Conservation (phyloP, 495 filamentous ascomycete species). For the Penicillium herquei region DNA sequence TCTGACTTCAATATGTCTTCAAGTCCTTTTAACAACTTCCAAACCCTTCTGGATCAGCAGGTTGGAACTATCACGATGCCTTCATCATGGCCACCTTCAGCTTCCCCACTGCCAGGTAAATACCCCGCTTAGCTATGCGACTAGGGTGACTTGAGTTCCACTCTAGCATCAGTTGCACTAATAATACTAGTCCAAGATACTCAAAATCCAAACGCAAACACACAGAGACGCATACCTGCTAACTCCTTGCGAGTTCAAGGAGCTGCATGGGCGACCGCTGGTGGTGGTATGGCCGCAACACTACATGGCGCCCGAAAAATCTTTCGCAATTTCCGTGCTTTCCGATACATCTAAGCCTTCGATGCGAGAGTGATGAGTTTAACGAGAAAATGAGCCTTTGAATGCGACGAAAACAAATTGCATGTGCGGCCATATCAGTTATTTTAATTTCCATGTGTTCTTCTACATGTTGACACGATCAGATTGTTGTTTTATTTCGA, state of each 20-base stretch:
- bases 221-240: conserved; percentile 16
- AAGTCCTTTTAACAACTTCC: conserved; percentile 17
- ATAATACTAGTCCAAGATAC: conserved; percentile 5
- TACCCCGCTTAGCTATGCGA: conserved; percentile 1
- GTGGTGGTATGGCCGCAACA: conserved; percentile 32
- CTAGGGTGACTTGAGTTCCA: not conserved
- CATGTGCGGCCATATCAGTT: too few species aligned
- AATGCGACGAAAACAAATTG: too few species aligned
- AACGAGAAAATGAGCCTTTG: too few species aligned
- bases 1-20: not conserved
- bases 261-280: conserved; percentile 31
- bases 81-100: conserved; percentile 4
- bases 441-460: too few species aligned
- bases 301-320: conserved; percentile 30
- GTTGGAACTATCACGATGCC: conserved; percentile 15
- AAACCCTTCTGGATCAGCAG: conserved; percentile 21
- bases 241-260: conserved; percentile 29
- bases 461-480: too few species aligned
- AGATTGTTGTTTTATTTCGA: too few species aligned
- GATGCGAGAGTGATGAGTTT: not conserved
- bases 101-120: not conserved
- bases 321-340: conserved; percentile 29
- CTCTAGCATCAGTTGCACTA: not conserved
- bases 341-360: conserved; percentile 24
- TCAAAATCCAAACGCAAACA: conserved; percentile 2